Evolutionary conservation across 768 basidiomycete genomes (phyloP), one percentile per base, ranked within the genome.

Genomic region (Russula sp.): DNA sequence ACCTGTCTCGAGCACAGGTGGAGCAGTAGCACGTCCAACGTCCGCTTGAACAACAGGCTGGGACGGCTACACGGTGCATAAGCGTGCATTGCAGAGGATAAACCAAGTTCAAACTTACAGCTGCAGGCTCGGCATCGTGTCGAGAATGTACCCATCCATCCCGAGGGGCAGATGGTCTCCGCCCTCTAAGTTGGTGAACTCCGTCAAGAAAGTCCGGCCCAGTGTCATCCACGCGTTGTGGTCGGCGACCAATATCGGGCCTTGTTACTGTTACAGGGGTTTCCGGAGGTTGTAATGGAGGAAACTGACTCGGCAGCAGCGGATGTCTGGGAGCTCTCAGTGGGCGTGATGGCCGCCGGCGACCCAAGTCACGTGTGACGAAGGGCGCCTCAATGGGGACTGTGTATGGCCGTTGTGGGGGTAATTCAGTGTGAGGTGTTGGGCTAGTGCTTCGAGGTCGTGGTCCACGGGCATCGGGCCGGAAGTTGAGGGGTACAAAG

Each of bases 401-500:
- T 0, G 66, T 66, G 16, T 36, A 47, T 1, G 66, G 65, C 20
- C 71, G 73, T 49, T 48, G 25, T 46, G 71, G 70, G 9, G 76
- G 70, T 6, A 73, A 25, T 14, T 73, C 73, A 1, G 69, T 60
- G 42, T 67, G 65, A 61, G 69, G 69, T 49, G 67, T 65, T 56
- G 79, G 79, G 63, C 77, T 78, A 18, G 75, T 68, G 43, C 78
- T 80, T 55, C 77, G 73, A 18, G 78, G 75, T 38, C 78, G 72
- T 1, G 72, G 60, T 7, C 63, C 60, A 29, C 73, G 56, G 10
- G 78, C 76, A 7, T 76, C 73, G 14, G 83, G 82, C 43, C 81
- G 79, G 66, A 83, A 85, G 13, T 73, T 71, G 58, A 88, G 80
- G 0, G 82, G 82, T 0, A 79, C 75, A 6, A 87, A 68, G 5